These are phyloP conservation scores for Eutypa lata DNA, from an alignment of 2,329 filamentous ascomycete species.

Conservation along the genomic window DNA sequence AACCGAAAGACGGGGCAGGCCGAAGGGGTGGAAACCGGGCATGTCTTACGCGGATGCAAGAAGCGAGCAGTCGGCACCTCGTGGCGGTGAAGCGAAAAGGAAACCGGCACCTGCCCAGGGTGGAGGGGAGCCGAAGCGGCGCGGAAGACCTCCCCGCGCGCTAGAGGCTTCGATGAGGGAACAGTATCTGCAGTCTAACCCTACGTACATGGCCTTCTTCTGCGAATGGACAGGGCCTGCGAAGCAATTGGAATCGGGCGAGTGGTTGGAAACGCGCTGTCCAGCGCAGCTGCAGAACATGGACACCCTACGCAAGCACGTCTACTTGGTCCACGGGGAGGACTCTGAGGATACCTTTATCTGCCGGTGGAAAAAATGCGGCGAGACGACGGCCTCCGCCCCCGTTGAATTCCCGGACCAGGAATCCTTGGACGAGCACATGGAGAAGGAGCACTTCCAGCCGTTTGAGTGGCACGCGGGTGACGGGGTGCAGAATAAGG, in stretches of 20 bases:
- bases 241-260: no score
- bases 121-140: slow-evolving; percentile 30
- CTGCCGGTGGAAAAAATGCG: slow-evolving; percentile 43
- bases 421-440: slow-evolving; percentile 43
- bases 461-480: slow-evolving; percentile 57
- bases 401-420: slow-evolving; percentile 15
- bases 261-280: slow-evolving; percentile 33
- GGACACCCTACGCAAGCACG: slow-evolving; percentile 54
- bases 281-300: slow-evolving; percentile 61
- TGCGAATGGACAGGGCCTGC: slow-evolving; percentile 51
- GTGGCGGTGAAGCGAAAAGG: not conserved
- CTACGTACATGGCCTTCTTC: slow-evolving; percentile 48
- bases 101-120: not conserved
- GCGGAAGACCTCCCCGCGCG: slow-evolving; percentile 40
- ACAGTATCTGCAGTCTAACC: slow-evolving; percentile 38
- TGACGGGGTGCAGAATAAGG: slow-evolving; percentile 52
- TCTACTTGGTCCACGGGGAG: slow-evolving; percentile 46
- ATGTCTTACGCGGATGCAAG: slow-evolving; percentile 26
- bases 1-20: slow-evolving; percentile 49
- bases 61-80: slow-evolving; percentile 18
- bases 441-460: slow-evolving; percentile 52
- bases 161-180: slow-evolving; percentile 36
- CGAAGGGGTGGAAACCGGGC: slow-evolving; percentile 43
- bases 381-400: slow-evolving; percentile 4
- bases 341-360: slow-evolving; percentile 12